Evolutionary conservation across 495 filamentous ascomycete species (phyloP), one percentile per base, ranked within the genome.

Genomic region (Hypoxylon cercidicola): DNA sequence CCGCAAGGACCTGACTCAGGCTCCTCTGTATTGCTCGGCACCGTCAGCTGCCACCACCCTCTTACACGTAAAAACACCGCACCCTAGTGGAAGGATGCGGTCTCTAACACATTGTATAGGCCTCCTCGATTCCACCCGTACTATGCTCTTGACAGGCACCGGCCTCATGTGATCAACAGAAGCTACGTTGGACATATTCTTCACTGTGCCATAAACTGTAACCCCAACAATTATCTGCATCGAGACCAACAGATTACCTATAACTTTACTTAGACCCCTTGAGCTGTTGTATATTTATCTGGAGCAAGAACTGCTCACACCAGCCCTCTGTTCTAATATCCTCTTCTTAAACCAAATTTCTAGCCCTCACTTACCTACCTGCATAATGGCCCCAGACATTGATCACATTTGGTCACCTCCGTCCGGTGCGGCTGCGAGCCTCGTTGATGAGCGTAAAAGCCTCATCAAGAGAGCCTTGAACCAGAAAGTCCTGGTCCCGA

Each of bases 401-500:
- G 44, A 56, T 15, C 60, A 44, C 21, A 40, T 60, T 15, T 64
- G 46, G 55, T 20, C 55, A 2, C 11, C 50, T 10, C 2, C 11
- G 4, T 16, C 32, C 1, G 43, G 43, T 25, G 19, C 21, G 34
- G 20, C 3, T n/a, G 4, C 39, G 12, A 49, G 25, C 32, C 19
- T 35, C 16, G 18, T 30, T 18, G 63, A 69, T 39, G 71, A 74
- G 28, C 69, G 66, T 13, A 43, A 68, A 40, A 59, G 13, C 2
- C 43, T 72, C 32, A 54, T 74, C 37, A 66, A 66, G 53, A 60
- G 40, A 19, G 72, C 48, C 6, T 19, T 72, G 43, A 62, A 65
- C 30, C 66, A 72, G 44, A 74, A 74, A 19, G 44, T 70, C 11
- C 34, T 72, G 18, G 64, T 72, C 1, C 72, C 69, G 1, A 63